Evolutionary conservation across 2,329 filamentous ascomycete species (phyloP), one percentile per base, ranked within the genome.

Genomic region (Truncatella angustata): DNA sequence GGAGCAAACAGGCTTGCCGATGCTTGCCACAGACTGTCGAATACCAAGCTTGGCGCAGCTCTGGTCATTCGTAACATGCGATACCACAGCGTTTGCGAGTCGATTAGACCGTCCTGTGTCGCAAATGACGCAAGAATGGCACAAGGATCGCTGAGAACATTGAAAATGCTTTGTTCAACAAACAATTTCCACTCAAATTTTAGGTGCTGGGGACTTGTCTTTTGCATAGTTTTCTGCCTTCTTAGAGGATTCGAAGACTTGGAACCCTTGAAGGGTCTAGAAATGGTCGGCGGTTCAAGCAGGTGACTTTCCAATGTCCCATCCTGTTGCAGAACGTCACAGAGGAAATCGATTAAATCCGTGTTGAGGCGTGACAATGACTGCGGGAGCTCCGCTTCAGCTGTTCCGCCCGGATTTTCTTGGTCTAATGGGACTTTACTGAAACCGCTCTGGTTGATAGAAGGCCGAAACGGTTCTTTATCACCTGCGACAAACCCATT

Each of bases 1-100:
- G 80, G 76, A n/a, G 73, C 69, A 58, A 86, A 87, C 4, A 87
- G 69, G 43, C 74, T 74, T 6, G 75, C 78, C 1, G 83, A 74
- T 5, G 81, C 81, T 56, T 81, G 72, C 85, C 85, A 88, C 4
- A 88, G 71, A 59, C 81, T 84, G 61, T 86, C 80, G 48, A 86
- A 79, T 2, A 87, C 81, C 18, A 86, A 63, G 43, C 71, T 80
- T 4, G 82, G 80, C 14, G 78, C 75, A 37, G 78, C 75, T 45
- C 81, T 73, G 4, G 79, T 83, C 65, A 87, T 69, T 51, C 79
- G 78, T 50, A 84, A 67, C 75, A 85, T 83, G 60, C 79, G 81
- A 61, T 84, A 85, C 81, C 80, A 87, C 1, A 84, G 68, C 12
- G 77, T 81, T 48, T 82, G 81, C 1, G 82, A 85, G 63, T 86